phyloP scores from a whole-genome alignment of 2,329 filamentous ascomycete species.

The Fonsecaea nubica region DNA sequence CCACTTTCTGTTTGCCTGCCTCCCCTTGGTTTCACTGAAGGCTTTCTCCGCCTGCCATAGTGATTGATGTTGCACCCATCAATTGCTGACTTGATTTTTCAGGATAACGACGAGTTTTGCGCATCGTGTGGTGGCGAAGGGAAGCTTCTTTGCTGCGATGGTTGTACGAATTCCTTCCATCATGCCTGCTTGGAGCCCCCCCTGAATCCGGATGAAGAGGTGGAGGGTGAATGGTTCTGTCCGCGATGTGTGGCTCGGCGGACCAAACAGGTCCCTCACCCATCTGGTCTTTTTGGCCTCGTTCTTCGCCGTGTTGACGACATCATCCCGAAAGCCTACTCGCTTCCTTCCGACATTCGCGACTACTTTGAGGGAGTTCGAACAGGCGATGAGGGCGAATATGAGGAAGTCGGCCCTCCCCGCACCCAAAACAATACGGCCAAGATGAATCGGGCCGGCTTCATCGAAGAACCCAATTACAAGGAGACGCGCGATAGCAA shows the following conservation, averaged over 20 bases:
- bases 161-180: slow-evolving; percentile 88
- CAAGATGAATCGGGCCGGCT: slow-evolving; percentile 48
- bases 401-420: slow-evolving; percentile 67
- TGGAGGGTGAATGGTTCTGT: slow-evolving; percentile 82
- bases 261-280: slow-evolving; percentile 53
- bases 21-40: background rate
- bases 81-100: slow-evolving; percentile 30
- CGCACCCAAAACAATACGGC: slow-evolving; percentile 42
- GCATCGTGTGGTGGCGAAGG: slow-evolving; percentile 83
- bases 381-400: slow-evolving; percentile 78
- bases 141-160: slow-evolving; percentile 90
- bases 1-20: slow-evolving; percentile 8
- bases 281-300: slow-evolving; percentile 51
- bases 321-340: slow-evolving; percentile 74
- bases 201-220: slow-evolving; percentile 66
- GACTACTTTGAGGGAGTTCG: slow-evolving; percentile 80
- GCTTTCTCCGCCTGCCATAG: background rate
- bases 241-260: slow-evolving; percentile 66
- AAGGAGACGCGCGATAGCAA: slow-evolving; percentile 73
- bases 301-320: slow-evolving; percentile 70
- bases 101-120: slow-evolving; percentile 90
- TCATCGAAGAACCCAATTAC: slow-evolving; percentile 60
- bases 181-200: slow-evolving; percentile 86
- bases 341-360: slow-evolving; percentile 73
- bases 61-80: slow-evolving; percentile 31